phyloP scores from a whole-genome alignment of 2,329 filamentous ascomycete genomes.

The Amauroascus verrucosus region DNA sequence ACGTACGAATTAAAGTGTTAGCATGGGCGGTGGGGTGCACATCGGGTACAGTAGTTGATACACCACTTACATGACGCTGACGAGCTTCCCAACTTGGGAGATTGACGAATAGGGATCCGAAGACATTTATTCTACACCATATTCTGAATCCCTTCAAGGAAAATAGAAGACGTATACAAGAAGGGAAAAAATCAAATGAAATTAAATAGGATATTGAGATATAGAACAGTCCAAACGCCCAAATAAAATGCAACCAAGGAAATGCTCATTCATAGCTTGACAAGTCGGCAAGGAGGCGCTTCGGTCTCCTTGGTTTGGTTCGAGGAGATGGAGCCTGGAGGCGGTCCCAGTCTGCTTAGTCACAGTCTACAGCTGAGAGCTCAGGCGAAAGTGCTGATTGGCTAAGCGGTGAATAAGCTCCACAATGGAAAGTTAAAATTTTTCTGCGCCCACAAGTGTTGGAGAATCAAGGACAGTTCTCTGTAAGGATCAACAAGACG shows the following conservation, averaged over 20 bases:
- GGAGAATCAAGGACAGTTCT: background rate
- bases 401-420: background rate
- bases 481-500: background rate
- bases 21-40: too few relatives aligned
- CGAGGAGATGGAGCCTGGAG: background rate
- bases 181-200: background rate
- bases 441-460: background rate
- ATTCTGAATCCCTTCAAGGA: background rate
- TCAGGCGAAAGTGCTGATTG: slow-evolving; percentile 5
- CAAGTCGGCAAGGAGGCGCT: background rate
- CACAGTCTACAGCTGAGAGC: background rate
- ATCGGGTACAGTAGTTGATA: background rate
- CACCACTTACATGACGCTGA: slow-evolving; percentile 37
- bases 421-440: slow-evolving; percentile 3
- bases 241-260: background rate
- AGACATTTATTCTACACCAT: slow-evolving; percentile 32
- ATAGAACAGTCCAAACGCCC: slow-evolving; percentile 4
- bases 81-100: slow-evolving; percentile 36
- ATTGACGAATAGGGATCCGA: slow-evolving; percentile 29
- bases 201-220: background rate
- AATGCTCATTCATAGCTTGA: background rate
- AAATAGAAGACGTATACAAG: background rate
- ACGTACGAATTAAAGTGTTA: background rate
- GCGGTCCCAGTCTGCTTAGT: slow-evolving; percentile 6
- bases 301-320: background rate